Base-by-base conservation (phyloP, 2,329 filamentous ascomycete genomes). In the Neospermospora avenae region DNA sequence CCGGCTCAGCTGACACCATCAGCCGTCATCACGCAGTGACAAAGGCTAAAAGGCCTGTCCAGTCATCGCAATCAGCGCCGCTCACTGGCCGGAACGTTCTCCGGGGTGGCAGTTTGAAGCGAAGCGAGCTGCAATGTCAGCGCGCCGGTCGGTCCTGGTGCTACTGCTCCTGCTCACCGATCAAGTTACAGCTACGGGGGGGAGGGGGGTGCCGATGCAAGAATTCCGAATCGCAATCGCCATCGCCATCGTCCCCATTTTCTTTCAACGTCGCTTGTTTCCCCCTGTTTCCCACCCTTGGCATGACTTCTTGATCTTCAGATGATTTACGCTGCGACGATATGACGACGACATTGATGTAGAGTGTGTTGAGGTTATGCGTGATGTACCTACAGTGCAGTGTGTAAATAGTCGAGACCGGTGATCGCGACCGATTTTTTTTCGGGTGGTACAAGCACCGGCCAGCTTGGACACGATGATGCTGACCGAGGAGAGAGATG, bases 151-250 rank as follows among this genome's bases (percentile, higher is more conserved):
- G n/a, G n/a, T n/a, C n/a, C n/a, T n/a, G n/a, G n/a, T n/a, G n/a
- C n/a, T n/a, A n/a, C n/a, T n/a, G n/a, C n/a, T n/a, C 45, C 45
- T 34, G 45, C 25, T 49, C 45, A 49, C 51, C 51, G 35, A 22
- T 37, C 45, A 54, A 22, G 44, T 11, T n/a, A 31, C 44, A 49
- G 20, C 18, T 35, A 54, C 34, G 51, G 51, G 28, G 14, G 10
- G n/a, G 28, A 31, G 11, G 5, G 28, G 28, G 28, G 11, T 31
- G 11, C n/a, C 6, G 28, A 39, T 39, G 35, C 35, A 39, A 39
- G 35, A 39, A 39, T 39, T n/a, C 35, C 35, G 16, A 39, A 14
- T n/a, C 35, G 8, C 35, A 6, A 35, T 35, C 35, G 13, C 18
- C 20, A 13, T 24, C 34, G 16, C 34, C 20, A 3, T 34, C 46